phyloP scores from a whole-genome alignment of 345 rosid species.

The Carallia brachiata region DNA sequence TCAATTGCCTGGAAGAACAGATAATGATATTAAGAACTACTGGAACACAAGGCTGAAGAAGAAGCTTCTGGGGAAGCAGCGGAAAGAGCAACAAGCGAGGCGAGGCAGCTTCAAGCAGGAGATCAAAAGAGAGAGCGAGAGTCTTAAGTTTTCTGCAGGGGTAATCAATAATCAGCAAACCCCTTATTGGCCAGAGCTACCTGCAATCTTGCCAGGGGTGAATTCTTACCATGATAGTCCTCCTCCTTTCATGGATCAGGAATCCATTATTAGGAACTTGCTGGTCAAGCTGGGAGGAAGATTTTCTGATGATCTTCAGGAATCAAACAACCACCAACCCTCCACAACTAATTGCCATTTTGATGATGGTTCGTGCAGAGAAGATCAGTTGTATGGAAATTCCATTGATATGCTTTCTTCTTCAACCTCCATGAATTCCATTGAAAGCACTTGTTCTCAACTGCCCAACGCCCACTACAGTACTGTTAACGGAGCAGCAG shows the following conservation, averaged over 20 bases:
- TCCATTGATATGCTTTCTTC: constrained; percentile 31
- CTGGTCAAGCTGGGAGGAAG: constrained; percentile 45
- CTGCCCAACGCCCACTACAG: constrained; percentile 26
- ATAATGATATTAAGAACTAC: constrained; percentile 77
- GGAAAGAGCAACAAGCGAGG: constrained; percentile 46
- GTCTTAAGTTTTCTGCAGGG: constrained; percentile 15
- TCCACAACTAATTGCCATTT: constrained; percentile 4
- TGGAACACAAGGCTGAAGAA: constrained; percentile 83
- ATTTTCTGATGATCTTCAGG: constrained; percentile 30
- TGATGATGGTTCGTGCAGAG: constrained; percentile 20
- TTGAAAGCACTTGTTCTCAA: constrained; percentile 37
- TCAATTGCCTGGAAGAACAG: constrained; percentile 77
- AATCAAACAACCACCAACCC: neutral
- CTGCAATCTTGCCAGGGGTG: constrained; percentile 13
- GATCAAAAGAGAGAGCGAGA: constrained; percentile 39
- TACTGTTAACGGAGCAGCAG: constrained; percentile 11
- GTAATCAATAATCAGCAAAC: constrained; percentile 20
- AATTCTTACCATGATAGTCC: constrained; percentile 9
- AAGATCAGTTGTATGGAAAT: constrained; percentile 20
- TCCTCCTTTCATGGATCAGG: constrained; percentile 41
- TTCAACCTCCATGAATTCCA: constrained; percentile 22
- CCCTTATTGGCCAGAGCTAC: constrained; percentile 36
- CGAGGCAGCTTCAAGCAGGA: constrained; percentile 43
- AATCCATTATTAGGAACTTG: constrained; percentile 36
- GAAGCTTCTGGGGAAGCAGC: constrained; percentile 67